These are phyloP conservation scores for Penicillium psychrofluorescens DNA, from an alignment of 495 filamentous ascomycete genomes.

Conservation along the genomic window DNA sequence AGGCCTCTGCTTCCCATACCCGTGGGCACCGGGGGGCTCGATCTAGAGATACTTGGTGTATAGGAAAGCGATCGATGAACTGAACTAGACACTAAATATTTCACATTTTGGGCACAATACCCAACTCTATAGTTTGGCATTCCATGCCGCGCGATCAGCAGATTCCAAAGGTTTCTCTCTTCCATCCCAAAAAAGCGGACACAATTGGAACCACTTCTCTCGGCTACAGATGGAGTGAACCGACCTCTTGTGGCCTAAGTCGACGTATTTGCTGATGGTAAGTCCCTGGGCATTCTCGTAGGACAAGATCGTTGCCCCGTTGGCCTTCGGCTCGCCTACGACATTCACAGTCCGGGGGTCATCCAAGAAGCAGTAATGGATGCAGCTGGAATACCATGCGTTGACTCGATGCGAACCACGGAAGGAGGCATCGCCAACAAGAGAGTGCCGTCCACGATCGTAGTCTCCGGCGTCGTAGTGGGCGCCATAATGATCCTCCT, in stretches of 20 bases:
- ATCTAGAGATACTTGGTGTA: neutral
- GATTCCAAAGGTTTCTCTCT: constrained; percentile 36
- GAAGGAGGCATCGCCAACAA: constrained; percentile 55
- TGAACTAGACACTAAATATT: neutral
- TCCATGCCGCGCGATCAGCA: constrained; percentile 41
- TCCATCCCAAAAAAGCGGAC: constrained; percentile 46
- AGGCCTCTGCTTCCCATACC: neutral
- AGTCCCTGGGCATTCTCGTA: constrained; percentile 58
- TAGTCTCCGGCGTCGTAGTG: constrained; percentile 51
- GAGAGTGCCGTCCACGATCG: constrained; percentile 57
- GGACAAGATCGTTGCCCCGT: constrained; percentile 47
- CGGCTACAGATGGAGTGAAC: constrained; percentile 47
- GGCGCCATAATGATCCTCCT: constrained; percentile 55
- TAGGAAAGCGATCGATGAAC: neutral
- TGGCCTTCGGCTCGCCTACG: constrained; percentile 55
- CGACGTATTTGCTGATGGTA: constrained; percentile 51
- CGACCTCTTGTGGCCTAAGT: constrained; percentile 53
- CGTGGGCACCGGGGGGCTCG: too few relatives aligned
- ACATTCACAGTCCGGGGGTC: constrained; percentile 53
- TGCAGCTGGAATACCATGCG: constrained; percentile 59
- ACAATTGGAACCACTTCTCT: constrained; percentile 57
- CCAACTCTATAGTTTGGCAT: constrained; percentile 33
- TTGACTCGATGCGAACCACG: constrained; percentile 57
- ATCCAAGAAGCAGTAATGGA: constrained; percentile 61
- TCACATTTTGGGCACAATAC: neutral